These are phyloP conservation scores for Lipomyces yarrowii DNA, from an alignment of 1,139 yeast genomes.

Conservation along the genomic window DNA sequence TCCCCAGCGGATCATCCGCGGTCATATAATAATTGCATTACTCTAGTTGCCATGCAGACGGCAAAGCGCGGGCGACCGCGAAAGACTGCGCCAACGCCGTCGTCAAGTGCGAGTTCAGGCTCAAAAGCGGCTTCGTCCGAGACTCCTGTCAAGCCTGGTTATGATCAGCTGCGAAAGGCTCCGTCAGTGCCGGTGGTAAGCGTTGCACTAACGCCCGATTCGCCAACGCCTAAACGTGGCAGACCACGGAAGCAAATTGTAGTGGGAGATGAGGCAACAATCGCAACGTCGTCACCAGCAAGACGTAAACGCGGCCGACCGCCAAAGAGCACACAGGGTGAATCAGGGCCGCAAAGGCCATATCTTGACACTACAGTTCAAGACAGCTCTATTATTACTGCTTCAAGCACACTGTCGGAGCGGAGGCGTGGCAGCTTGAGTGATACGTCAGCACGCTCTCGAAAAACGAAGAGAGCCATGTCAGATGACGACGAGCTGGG, in stretches of 20 bases:
- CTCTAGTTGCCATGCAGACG: background rate
- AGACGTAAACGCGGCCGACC: background rate
- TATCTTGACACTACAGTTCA: background rate
- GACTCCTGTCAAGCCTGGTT: background rate
- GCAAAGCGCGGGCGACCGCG: background rate
- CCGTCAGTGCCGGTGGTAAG: background rate
- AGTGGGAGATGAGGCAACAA: background rate
- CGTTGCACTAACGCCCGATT: background rate
- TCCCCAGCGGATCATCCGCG: background rate
- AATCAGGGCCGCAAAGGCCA: background rate
- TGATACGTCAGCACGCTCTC: background rate
- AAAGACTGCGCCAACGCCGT: background rate
- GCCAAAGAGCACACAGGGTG: background rate
- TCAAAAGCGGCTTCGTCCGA: background rate
- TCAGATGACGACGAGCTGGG: background rate
- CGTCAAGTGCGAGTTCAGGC: background rate
- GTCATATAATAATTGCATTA: background rate
- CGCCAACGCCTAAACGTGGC: background rate
- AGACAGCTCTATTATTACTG: background rate
- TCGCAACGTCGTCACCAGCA: background rate
- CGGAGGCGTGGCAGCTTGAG: background rate
- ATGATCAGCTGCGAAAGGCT: background rate
- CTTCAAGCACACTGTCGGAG: background rate
- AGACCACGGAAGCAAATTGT: background rate
- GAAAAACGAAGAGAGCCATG: background rate